A percentile compares a stretch with the other conserved stretches of the same genome.
Conservation (phyloP, 768 basidiomycete genomes). For the Amanita exitialis region DNA sequence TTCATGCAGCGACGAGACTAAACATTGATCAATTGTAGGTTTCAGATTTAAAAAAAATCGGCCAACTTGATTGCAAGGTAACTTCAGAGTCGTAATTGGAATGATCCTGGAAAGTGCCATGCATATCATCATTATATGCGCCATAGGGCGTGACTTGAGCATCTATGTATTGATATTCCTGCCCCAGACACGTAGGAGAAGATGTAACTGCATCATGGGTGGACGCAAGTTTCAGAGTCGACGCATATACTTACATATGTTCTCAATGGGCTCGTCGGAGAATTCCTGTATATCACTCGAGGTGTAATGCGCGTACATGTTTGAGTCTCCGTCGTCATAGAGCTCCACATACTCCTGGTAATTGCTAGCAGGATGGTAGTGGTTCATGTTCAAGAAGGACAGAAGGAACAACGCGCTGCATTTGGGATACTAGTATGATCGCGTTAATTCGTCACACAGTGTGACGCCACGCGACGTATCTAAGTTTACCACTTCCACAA, state of each 20-base stretch:
- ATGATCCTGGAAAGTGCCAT: neutral
- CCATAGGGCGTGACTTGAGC: neutral
- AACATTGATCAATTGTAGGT: neutral
- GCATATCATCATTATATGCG: neutral
- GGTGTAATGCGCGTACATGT: constrained; percentile 12
- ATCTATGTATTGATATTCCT: constrained; percentile 8
- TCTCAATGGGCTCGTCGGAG: constrained; percentile 10
- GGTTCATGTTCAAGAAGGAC: neutral
- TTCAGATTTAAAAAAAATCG: neutral
- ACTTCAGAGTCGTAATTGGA: neutral
- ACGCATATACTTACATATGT: constrained; percentile 11
- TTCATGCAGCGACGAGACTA: neutral
- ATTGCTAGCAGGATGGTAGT: neutral
- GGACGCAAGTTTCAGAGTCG: neutral
- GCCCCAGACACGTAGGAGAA: constrained; percentile 23
- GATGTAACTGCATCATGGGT: constrained; percentile 15
- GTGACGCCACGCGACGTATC: constrained; percentile 2
- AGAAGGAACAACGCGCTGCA: neutral
- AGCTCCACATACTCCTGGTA: neutral
- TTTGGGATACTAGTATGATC: neutral
- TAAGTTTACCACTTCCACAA: neutral
- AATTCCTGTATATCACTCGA: constrained; percentile 8
- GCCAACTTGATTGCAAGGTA: neutral
- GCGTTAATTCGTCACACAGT: neutral
- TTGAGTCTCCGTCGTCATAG: neutral